These are phyloP conservation scores for Fusarium equiseti DNA, from an alignment of 2,329 filamentous ascomycete species.

Conservation along the genomic window DNA sequence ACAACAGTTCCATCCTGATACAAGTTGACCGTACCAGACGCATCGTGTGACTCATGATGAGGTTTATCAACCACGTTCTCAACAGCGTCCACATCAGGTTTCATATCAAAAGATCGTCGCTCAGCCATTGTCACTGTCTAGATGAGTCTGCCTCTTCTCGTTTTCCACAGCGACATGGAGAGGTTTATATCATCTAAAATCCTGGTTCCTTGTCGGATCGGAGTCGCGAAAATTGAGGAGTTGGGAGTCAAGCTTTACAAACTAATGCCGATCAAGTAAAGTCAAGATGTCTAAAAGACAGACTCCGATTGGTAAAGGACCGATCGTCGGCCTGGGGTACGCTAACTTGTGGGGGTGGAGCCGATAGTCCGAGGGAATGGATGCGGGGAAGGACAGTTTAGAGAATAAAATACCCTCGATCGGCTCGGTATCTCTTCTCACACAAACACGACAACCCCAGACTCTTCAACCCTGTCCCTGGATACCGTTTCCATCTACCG, in stretches of 20 bases:
- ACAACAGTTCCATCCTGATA: conserved; percentile 18
- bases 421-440: conserved; percentile 21
- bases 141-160: neutral
- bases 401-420: conserved; percentile 14
- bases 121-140: conserved; percentile 8
- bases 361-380: conserved; percentile 12
- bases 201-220: conserved; percentile 4
- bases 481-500: neutral
- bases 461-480: neutral
- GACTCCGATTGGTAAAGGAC: conserved; percentile 8
- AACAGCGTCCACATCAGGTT: conserved; percentile 7
- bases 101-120: conserved; percentile 4
- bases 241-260: neutral
- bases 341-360: conserved; percentile 21
- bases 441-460: neutral
- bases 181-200: conserved; percentile 1
- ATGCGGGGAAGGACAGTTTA: conserved; percentile 12
- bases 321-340: neutral
- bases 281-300: neutral
- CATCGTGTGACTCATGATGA: neutral
- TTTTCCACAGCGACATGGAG: neutral
- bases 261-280: neutral
- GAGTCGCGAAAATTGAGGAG: neutral
- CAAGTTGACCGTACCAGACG: conserved; percentile 10
- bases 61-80: conserved; percentile 5